These are phyloP conservation scores for Cyberlindnera bimundalis DNA, from an alignment of 805 yeast species.

Conservation along the genomic window DNA sequence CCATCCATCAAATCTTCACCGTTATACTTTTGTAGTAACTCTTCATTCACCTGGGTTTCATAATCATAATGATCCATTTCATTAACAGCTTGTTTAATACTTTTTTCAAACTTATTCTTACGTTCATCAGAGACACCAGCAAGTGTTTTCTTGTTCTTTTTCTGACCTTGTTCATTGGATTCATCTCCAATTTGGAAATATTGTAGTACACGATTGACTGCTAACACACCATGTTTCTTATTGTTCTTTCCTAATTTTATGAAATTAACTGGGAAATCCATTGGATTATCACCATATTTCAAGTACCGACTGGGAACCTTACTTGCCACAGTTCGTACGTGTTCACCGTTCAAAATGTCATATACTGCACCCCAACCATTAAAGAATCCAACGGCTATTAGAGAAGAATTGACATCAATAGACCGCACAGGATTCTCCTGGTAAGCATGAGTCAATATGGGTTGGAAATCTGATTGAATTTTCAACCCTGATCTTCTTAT, in stretches of 20 bases:
- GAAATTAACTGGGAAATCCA: conserved; percentile 7
- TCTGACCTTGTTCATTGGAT: not conserved
- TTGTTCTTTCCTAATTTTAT: conserved; percentile 15
- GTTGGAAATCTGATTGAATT: conserved; percentile 6
- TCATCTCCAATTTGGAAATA: conserved; percentile 25
- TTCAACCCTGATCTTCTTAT: conserved; percentile 8
- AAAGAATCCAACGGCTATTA: conserved; percentile 23
- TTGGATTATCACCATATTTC: not conserved
- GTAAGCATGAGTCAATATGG: not conserved
- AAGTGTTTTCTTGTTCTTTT: conserved; percentile 14
- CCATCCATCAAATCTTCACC: conserved; percentile 19
- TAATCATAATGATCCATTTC: conserved; percentile 23
- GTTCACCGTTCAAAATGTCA: conserved; percentile 22
- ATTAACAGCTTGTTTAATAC: conserved; percentile 20
- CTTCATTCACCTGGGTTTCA: conserved; percentile 12
- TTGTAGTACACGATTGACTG: conserved; percentile 21
- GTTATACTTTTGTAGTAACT: conserved; percentile 22
- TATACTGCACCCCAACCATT: conserved; percentile 26
- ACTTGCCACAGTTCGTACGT: conserved; percentile 15
- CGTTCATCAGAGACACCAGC: conserved; percentile 18
- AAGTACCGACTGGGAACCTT: conserved; percentile 21
- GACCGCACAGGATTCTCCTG: conserved; percentile 15
- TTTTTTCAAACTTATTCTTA: conserved; percentile 18
- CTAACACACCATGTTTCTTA: conserved; percentile 18
- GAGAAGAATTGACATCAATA: conserved; percentile 22